phyloP scores from a whole-genome alignment of 1,139 yeast species.

The Pneumocystis wakefieldiae region DNA sequence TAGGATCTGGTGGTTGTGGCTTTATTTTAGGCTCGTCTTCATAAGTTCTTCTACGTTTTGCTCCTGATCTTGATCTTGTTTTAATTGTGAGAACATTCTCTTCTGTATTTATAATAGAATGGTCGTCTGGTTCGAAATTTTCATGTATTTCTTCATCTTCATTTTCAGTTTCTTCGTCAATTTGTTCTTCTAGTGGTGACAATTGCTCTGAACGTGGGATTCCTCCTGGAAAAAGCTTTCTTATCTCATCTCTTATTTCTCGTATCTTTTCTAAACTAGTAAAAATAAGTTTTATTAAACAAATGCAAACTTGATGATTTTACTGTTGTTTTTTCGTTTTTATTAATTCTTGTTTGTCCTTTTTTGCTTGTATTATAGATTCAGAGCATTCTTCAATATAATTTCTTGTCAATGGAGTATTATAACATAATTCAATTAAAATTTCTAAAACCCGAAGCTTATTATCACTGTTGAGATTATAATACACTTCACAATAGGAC shows the following conservation, averaged over 20 bases:
- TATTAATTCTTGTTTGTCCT: constrained; percentile 53
- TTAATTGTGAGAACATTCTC: constrained; percentile 1
- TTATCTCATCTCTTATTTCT: not conserved
- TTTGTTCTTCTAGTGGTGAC: not conserved
- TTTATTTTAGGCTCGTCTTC: not conserved
- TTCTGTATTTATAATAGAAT: constrained; percentile 5
- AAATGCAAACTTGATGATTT: not conserved
- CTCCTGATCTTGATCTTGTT: constrained; percentile 14
- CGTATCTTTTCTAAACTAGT: constrained; percentile 2
- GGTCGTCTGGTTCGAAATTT: constrained; percentile 5
- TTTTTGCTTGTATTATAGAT: constrained; percentile 44
- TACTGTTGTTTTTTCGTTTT: constrained; percentile 38
- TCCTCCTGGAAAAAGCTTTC: not conserved
- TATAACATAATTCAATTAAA: constrained; percentile 41
- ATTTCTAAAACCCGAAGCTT: constrained; percentile 42
- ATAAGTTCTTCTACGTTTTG: constrained; percentile 17
- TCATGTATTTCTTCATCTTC: constrained; percentile 9
- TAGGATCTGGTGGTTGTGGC: not conserved
- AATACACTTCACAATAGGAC: constrained; percentile 27
- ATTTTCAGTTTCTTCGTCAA: constrained; percentile 20
- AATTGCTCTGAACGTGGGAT: not conserved
- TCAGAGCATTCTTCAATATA: constrained; percentile 59
- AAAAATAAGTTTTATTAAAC: not conserved
- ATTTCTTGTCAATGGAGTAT: constrained; percentile 44
- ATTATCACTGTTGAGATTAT: constrained; percentile 34